Evolutionary conservation across 2,329 filamentous ascomycete species (phyloP), one percentile per base, ranked within the genome.

Genomic region (Orbilia quercus): DNA sequence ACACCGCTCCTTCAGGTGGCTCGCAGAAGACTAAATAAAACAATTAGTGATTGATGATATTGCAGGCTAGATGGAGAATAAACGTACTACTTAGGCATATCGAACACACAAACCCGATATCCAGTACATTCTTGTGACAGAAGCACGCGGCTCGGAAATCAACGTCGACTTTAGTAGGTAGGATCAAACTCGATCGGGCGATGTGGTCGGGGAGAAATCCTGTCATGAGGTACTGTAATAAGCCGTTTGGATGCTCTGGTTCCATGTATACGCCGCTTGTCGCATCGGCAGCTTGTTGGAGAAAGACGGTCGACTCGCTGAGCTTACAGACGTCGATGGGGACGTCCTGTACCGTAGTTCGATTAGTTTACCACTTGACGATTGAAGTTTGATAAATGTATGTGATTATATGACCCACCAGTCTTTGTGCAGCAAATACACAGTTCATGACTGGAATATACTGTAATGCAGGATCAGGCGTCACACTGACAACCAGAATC

Each of bases 361-460:
- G n/a, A 36, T 34, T 40, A 40, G 36, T 34, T 34, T 6, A 12
- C 12, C 12, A 6, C 12, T 6, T 6, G 31, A 6, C 6, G 31
- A 34, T 12, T 12, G 31, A 12, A 34, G 6, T 34, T 34, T 6
- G 6, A 12, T 12, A 34, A 12, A 6, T 34, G 6, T 34, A 6
- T 34, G 6, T 40, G 12, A 12, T 5, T 7, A 40, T 28, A 7
- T 12, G 36, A 34, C 65, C 16, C 75, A 77, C 76, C 62, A 77
- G 71, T 20, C 75, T 89, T 78, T 96, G 91, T 70, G 94, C 95
- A 1, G 95, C 95, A 81, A 99, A 99, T 74, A 98, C 96, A 78
- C 90, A 88, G 82, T 99, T 99, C 95, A 99, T 99, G 77, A 96
- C 95, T 0, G 94, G 90, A 64, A 99, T 99, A 82, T 99, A 99